phyloP scores from a whole-genome alignment of 768 basidiomycete genomes.

The Flagelloscypha sp. region DNA sequence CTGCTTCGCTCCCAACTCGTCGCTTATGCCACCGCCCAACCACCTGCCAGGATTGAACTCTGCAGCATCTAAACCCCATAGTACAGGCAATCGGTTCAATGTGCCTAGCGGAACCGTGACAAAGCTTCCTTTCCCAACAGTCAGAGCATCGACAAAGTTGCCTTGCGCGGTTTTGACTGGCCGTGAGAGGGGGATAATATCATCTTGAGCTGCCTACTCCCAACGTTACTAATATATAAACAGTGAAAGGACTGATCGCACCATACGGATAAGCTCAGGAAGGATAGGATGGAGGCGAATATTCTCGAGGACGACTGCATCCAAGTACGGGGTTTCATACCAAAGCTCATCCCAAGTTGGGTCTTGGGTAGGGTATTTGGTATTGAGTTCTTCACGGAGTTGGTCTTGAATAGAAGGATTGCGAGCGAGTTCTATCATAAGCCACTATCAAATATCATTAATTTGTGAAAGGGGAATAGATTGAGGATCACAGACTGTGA shows the following conservation, averaged over 20 bases:
- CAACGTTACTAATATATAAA: not conserved
- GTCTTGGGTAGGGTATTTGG: slow-evolving; percentile 18
- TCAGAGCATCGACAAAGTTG: not conserved
- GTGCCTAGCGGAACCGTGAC: slow-evolving; percentile 11
- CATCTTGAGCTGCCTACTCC: slow-evolving; percentile 17
- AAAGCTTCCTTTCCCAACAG: slow-evolving; percentile 4
- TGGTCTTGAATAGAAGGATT: slow-evolving; percentile 21
- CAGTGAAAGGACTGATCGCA: slow-evolving; percentile 15
- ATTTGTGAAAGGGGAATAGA: too few relatives aligned
- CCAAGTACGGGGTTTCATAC: slow-evolving; percentile 18
- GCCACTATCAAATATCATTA: too few relatives aligned
- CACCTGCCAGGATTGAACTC: slow-evolving; percentile 13
- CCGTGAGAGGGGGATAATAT: slow-evolving; percentile 1
- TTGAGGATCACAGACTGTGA: too few relatives aligned
- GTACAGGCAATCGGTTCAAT: slow-evolving; percentile 13
- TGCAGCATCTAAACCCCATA: slow-evolving; percentile 19
- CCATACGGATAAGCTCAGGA: slow-evolving; percentile 25
- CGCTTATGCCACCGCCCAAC: slow-evolving; percentile 20
- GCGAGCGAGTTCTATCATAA: slow-evolving; percentile 26
- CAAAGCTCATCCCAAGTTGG: slow-evolving; percentile 20
- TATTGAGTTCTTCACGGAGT: slow-evolving; percentile 23
- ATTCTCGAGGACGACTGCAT: slow-evolving; percentile 32
- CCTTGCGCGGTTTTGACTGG: slow-evolving; percentile 3
- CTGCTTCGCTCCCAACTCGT: slow-evolving; percentile 24
- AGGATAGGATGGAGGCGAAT: slow-evolving; percentile 32